Evolutionary conservation across 768 basidiomycete species (phyloP).

Genomic region (Daedaleopsis sinensis): DNA sequence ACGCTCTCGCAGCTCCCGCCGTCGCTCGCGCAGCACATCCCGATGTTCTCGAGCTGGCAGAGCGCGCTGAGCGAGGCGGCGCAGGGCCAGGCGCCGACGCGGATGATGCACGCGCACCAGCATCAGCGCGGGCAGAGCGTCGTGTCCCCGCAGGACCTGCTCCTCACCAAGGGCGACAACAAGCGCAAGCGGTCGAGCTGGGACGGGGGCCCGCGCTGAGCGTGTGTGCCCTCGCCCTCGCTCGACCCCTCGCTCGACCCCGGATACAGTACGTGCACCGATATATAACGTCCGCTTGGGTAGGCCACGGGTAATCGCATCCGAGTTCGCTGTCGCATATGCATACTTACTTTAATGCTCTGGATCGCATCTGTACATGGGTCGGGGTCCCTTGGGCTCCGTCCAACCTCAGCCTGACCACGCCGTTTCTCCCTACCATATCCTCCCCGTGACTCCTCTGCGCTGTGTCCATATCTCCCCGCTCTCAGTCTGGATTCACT

Average conservation of each 20-base stretch:
- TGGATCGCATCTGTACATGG: not conserved
- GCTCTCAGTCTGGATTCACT: not conserved
- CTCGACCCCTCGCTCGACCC: too few relatives aligned
- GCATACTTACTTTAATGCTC: not conserved
- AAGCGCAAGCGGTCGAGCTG: conserved; percentile 62
- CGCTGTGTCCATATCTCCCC: not conserved
- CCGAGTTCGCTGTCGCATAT: not conserved
- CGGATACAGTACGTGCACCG: too few relatives aligned
- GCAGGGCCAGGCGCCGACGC: conserved; percentile 6
- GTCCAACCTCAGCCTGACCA: not conserved
- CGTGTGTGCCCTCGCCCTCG: not conserved
- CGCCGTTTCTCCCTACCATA: not conserved
- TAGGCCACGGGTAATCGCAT: not conserved
- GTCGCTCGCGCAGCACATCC: conserved; percentile 31
- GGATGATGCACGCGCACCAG: conserved; percentile 40
- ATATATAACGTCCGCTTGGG: not conserved
- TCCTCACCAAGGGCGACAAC: conserved; percentile 52
- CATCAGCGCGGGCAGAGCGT: conserved; percentile 57
- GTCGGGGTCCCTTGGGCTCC: not conserved
- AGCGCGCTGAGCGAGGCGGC: conserved; percentile 14
- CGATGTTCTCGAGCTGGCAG: conserved; percentile 22
- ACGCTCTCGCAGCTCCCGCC: conserved; percentile 37
- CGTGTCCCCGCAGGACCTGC: conserved; percentile 54
- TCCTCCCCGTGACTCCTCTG: not conserved
- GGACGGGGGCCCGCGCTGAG: conserved; percentile 46